Evolutionary conservation across 2,329 filamentous ascomycete species (phyloP), one percentile per base, ranked within the genome.

Genomic region (Orbilia javanica): DNA sequence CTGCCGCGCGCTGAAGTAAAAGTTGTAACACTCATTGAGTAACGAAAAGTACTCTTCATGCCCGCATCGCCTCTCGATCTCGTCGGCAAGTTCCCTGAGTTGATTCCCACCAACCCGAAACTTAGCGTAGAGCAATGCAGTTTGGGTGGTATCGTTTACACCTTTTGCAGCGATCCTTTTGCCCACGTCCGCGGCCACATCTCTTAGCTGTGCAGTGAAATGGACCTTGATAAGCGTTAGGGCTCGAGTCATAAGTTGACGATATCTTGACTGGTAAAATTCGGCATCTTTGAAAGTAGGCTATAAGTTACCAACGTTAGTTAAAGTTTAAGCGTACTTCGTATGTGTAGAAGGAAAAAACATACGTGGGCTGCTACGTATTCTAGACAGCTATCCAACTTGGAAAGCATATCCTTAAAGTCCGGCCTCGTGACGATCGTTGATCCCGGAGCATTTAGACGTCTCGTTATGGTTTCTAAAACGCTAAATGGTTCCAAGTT

Each of bases 401-500:
- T 95, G 55, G 89, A 88, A 60, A 99, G 86, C 87, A 98, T 96
- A 66, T 97, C 93, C 1, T 92, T 90, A 82, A 98, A 97, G 52
- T 92, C 92, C 63, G 91, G 90, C 71, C 91, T 91, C 53, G 94
- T 92, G 15, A 97, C 94, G 69, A 97, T 93, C 60, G 93, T 91
- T 20, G 95, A 94, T 0, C 94, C 94, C 0, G 96, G 94, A 0
- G 94, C 94, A 86, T 98, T 98, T 73, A 99, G 89, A 13, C 94
- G 89, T 69, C 94, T 89, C 0, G 94, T 97, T 77, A 95, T 94
- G 55, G 91, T 94, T 80, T 99, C 96, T 4, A 99, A 88, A 83
- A 97, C 97, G 20, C 92, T 90, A 84, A 99, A 99, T 84, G 97
- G 97, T 82, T 94, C 91, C n/a, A 97, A 86, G 81, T 97, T 96